These are phyloP conservation scores for Lasiosphaeriaceae sp. DNA, from an alignment of 495 filamentous ascomycete genomes.

Conservation along the genomic window DNA sequence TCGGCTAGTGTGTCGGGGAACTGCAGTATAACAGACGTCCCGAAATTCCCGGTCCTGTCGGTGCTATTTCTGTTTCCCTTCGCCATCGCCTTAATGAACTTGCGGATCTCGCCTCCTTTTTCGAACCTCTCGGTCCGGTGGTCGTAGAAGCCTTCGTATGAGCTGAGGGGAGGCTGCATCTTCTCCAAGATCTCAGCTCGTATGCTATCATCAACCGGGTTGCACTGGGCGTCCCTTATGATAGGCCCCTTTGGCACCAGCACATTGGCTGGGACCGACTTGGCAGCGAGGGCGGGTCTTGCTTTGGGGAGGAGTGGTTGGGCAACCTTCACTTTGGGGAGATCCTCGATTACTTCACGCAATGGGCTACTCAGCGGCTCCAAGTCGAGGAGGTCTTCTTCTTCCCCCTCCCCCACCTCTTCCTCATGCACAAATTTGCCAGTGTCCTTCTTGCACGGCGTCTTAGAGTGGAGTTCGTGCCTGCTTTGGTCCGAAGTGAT, in stretches of 20 bases:
- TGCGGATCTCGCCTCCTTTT: conserved; percentile 69
- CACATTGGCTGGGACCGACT: conserved; percentile 2
- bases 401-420: conserved; percentile 35
- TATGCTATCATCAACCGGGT: conserved; percentile 74
- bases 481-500: conserved; percentile 44
- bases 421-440: conserved; percentile 18
- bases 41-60: conserved; percentile 38
- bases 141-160: conserved; percentile 75
- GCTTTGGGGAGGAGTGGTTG: conserved; percentile 45
- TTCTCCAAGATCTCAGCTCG: conserved; percentile 69
- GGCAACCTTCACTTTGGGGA: conserved; percentile 36
- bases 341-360: conserved; percentile 52
- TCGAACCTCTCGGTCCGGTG: conserved; percentile 55
- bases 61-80: conserved; percentile 58
- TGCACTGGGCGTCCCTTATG: conserved; percentile 79
- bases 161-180: conserved; percentile 63
- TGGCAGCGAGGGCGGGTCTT: conserved; percentile 15
- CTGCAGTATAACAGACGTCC: conserved; percentile 57
- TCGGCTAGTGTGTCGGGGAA: conserved; percentile 57
- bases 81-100: conserved; percentile 63
- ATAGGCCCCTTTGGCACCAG: conserved; percentile 49
- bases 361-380: conserved; percentile 68
- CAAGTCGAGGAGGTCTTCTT: conserved; percentile 39
- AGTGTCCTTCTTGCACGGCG: conserved; percentile 56
- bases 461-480: conserved; percentile 59